Evolutionary conservation across 2,329 filamentous ascomycete species (phyloP).

Genomic region (Calonectria pseudoreteaudii): DNA sequence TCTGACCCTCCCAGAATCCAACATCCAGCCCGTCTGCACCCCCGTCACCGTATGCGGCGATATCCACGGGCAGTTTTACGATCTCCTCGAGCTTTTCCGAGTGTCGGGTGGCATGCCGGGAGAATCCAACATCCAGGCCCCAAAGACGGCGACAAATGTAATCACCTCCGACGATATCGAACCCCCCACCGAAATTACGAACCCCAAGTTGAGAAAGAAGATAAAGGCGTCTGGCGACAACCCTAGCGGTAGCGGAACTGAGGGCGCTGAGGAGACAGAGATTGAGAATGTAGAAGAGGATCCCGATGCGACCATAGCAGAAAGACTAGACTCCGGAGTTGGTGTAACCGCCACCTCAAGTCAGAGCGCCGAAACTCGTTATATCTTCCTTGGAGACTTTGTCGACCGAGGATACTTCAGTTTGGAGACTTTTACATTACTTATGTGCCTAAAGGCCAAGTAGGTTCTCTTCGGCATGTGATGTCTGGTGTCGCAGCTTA

Average conservation of each 20-base stretch:
- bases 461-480: constrained; percentile 44
- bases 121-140: constrained; percentile 76
- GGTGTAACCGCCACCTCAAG: constrained; percentile 49
- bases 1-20: constrained; percentile 77
- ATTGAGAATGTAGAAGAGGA: constrained; percentile 54
- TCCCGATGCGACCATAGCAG: constrained; percentile 44
- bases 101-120: constrained; percentile 97
- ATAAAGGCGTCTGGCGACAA: constrained; percentile 65
- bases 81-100: constrained; percentile 94
- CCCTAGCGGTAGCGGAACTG: constrained; percentile 63
- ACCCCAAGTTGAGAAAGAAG: constrained; percentile 89
- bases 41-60: constrained; percentile 98
- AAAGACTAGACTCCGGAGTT: constrained; percentile 50
- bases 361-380: constrained; percentile 66
- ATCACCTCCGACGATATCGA: constrained; percentile 95
- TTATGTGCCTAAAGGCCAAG: constrained; percentile 92
- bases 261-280: constrained; percentile 61
- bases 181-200: constrained; percentile 87
- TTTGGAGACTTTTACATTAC: constrained; percentile 95
- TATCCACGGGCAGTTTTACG: constrained; percentile 99
- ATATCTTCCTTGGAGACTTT: constrained; percentile 84
- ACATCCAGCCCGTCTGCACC: constrained; percentile 97
- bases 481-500: constrained; percentile 35
- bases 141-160: constrained; percentile 76
- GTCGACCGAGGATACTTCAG: constrained; percentile 98